phyloP scores from a whole-genome alignment of 2,329 filamentous ascomycete genomes.

The Monilinia fructigena region DNA sequence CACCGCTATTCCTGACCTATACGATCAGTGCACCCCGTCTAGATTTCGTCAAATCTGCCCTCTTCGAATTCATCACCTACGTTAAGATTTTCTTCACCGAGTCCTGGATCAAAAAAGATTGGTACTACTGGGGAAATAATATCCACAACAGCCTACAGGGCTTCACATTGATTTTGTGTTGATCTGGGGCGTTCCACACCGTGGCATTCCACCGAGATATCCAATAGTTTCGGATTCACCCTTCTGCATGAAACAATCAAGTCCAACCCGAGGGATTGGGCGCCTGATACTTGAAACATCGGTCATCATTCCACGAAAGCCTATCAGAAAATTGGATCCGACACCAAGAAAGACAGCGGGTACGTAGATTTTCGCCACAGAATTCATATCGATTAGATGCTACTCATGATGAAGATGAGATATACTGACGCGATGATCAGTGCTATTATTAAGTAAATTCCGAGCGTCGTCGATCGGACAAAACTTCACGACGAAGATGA shows the following conservation, averaged over 20 bases:
- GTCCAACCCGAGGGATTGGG: not conserved
- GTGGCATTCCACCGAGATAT: not conserved
- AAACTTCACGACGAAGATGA: not conserved
- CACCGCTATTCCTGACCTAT: not conserved
- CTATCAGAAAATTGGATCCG: not conserved
- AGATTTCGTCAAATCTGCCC: not conserved
- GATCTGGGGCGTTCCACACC: not conserved
- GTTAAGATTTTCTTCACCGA: not conserved
- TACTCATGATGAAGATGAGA: not conserved
- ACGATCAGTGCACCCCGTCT: not conserved
- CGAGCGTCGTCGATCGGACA: not conserved
- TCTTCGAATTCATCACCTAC: not conserved
- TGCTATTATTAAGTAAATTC: not conserved
- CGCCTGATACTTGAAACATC: not conserved
- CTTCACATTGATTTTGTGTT: not conserved
- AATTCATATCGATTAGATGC: not conserved
- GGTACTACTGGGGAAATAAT: not conserved
- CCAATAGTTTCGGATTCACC: not conserved
- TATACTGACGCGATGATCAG: not conserved
- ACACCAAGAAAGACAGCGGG: not conserved
- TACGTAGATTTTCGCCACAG: not conserved
- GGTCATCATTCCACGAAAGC: not conserved
- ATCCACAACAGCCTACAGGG: not conserved
- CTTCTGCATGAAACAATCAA: not conserved
- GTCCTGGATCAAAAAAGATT: not conserved